Base-by-base conservation (phyloP, 441 rosid species). In the Corymbia citriodora region DNA sequence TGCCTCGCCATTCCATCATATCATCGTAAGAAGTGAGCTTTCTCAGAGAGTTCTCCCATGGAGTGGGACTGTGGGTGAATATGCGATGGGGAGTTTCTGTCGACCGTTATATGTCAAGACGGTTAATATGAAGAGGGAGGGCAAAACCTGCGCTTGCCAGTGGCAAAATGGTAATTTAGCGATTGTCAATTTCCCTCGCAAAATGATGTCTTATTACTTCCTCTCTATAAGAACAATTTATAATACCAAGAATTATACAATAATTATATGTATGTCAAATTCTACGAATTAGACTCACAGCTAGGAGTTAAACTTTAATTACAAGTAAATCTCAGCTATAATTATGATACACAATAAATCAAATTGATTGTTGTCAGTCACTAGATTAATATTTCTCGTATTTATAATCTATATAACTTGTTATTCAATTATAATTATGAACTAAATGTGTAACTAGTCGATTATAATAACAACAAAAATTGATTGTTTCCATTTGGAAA, bases 1-100 rank as follows among this genome's bases (percentile, higher is more conserved):
- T 91, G 91, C 87, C 93, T 94, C 33, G 93, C 95, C 97, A 95
- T 95, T 94, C 57, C 82, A 54, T 87, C 48, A 55, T 54, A 31
- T 74, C 83, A 74, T 74, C 29, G 83, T 12, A 40, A 3, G 50
- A 74, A 74, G 50, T 0, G 83, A 74, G 40, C 31, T 12, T 16
- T 74, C 5, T 21, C 10, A 9, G 83, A 74, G 83, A 21, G 11
- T 50, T 21, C 40, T 1, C 49, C 50, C 83, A 74, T 1, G 15
- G 83, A 0, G 33, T 11, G 59, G 45, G 45, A 40, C 45, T 40
- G 45, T 40, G 45, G 45, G 45, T 36, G 50, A 31, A 9, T 40
- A 6, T 21, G 83, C 50, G 83, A 40, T 2, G 25, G 29, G 83
- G 49, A 74, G 83, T 11, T 74, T 3, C 83, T 7, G 83, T 74